Evolutionary conservation across 352 stramenopile species (phyloP), one percentile per base, ranked within the genome.

Genomic region (Globisporangium camurandrum): DNA sequence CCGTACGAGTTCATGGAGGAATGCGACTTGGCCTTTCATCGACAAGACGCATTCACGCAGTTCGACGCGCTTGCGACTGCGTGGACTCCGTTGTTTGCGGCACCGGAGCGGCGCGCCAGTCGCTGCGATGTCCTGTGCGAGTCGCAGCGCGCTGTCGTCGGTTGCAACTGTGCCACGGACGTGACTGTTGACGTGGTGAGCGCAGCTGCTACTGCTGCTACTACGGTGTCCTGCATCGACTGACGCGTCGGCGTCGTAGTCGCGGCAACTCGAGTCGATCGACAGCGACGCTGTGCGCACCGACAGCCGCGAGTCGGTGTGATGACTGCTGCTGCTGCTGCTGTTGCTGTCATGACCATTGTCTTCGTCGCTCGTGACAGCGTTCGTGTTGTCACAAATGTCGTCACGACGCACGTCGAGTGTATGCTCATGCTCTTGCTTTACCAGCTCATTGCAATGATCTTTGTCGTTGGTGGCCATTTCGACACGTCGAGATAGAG

Each of bases 1-100:
- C 28, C 48, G 30, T 31, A 60, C 38, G 46, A 60, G 31, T 5
- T 49, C 20, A 16, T 60, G 54, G 11, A 60, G 30, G 34, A 60
- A 60, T 16, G 34, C 46, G 37, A 60, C 46, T 33, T 60, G 54
- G 1, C 46, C 47, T 27, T 55, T 60, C 54, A 60, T 60, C 27
- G 54, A 60, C 38, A 49, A 31, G 46, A 60, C 49, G 39, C 54
- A 60, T 28, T 38, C 46, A 2, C 46, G 40, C 10, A 60, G 24
- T 1, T 48, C 46, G 19, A 54, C 38, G 10, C 39, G 44, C n/a
- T 47, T 50, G 19, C 49, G 31, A n/a, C 23, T 45, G n/a, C 49
- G 49, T 20, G 40, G 40, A 8, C 49, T 56, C 37, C 40, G 30
- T 26, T 28, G 51, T 23, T 43, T 52, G 33, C 37, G 27, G 6